Conservation (phyloP, 352 stramenopile species). For the Elongisporangium undulatum region DNA sequence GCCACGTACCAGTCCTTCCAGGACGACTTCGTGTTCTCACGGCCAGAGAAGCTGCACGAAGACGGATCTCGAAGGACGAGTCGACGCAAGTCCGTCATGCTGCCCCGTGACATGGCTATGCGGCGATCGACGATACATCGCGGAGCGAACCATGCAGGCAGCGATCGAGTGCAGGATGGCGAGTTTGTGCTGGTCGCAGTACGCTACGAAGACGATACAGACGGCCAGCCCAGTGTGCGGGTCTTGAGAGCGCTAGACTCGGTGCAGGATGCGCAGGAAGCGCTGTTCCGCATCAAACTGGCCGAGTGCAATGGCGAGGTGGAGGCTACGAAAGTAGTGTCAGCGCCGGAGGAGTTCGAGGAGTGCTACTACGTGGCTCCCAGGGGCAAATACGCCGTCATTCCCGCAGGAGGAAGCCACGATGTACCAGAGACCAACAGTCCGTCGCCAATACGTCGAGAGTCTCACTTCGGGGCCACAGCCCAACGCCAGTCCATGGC, state of each 20-base stretch:
- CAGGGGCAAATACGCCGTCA: not conserved
- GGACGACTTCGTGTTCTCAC: constrained; percentile 72
- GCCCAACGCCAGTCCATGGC: not conserved
- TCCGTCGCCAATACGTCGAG: not conserved
- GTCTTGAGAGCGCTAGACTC: not conserved
- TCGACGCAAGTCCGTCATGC: not conserved
- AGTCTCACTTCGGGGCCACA: not conserved
- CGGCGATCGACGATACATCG: not conserved
- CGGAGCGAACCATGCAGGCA: not conserved
- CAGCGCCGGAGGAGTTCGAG: not conserved
- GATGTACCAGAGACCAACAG: not conserved
- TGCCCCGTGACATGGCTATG: not conserved
- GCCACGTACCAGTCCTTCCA: constrained; percentile 49
- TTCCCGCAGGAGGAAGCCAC: not conserved
- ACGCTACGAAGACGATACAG: not conserved
- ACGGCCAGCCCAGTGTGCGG: not conserved
- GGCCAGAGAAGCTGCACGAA: constrained; percentile 13
- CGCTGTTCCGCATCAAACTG: not conserved
- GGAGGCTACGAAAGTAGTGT: not conserved
- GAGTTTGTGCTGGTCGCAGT: not conserved
- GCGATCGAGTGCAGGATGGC: not conserved
- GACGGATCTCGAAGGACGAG: not conserved
- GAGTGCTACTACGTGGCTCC: not conserved
- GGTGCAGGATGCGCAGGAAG: not conserved
- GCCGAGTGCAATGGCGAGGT: not conserved